A percentile compares a stretch with the other conserved stretches of the same genome.
Evolutionary conservation across 1,284 basidiomycete genomes (phyloP).

Genomic region (Leccinum subspadiceum): DNA sequence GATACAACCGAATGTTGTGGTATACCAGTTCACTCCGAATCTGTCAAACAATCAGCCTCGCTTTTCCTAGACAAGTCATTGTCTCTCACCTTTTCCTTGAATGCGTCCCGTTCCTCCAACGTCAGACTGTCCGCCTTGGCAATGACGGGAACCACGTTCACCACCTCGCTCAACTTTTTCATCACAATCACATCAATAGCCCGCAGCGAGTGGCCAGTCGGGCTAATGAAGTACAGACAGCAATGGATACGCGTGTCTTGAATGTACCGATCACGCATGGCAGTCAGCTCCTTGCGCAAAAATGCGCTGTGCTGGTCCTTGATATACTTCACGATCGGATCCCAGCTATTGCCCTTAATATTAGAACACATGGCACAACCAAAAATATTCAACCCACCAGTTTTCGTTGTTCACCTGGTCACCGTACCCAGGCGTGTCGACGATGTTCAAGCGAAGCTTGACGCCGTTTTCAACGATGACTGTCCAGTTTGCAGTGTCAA

Average conservation of each 20-base stretch:
- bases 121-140: slow-evolving; percentile 98
- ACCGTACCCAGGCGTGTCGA: slow-evolving; percentile 98
- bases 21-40: slow-evolving; percentile 92
- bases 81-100: slow-evolving; percentile 80
- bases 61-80: background rate
- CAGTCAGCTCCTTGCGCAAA: slow-evolving; percentile 97
- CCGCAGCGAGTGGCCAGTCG: slow-evolving; percentile 89
- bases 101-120: slow-evolving; percentile 86
- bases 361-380: slow-evolving; percentile 3
- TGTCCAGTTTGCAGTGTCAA: slow-evolving; percentile 33
- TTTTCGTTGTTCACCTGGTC: slow-evolving; percentile 99
- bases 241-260: slow-evolving; percentile 98
- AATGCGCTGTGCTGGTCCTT: slow-evolving; percentile 99
- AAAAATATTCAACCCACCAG: slow-evolving; percentile 59
- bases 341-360: slow-evolving; percentile 67
- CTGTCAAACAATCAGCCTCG: slow-evolving; percentile 37
- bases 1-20: slow-evolving; percentile 93
- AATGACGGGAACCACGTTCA: slow-evolving; percentile 98
- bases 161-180: slow-evolving; percentile 98
- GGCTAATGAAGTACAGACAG: slow-evolving; percentile 98
- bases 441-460: slow-evolving; percentile 93
- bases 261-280: slow-evolving; percentile 97
- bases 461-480: slow-evolving; percentile 98
- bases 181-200: slow-evolving; percentile 97
- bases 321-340: slow-evolving; percentile 98